Conservation (phyloP, 805 yeast genomes). For the Spencermartinsiella europaea region DNA sequence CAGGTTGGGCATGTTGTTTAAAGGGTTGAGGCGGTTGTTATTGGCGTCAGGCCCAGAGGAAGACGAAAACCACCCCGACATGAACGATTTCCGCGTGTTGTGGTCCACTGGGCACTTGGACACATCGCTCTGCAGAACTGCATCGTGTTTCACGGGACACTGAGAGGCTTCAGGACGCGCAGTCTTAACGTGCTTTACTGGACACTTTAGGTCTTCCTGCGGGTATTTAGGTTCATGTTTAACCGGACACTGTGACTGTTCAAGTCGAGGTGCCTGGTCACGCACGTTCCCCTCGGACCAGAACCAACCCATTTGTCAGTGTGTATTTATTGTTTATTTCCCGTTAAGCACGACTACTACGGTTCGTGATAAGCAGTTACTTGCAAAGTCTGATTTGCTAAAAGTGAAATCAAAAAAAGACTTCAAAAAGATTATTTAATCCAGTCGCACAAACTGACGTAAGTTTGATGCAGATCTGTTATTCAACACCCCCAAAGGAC, state of each 20-base stretch:
- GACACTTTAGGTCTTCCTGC: constrained; percentile 26
- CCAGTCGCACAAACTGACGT: too few relatives aligned
- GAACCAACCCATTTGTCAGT: constrained; percentile 72
- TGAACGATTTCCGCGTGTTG: neutral
- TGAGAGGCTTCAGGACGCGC: constrained; percentile 15
- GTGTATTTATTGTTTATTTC: too few relatives aligned
- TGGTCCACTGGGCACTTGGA: constrained; percentile 36
- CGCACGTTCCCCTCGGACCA: constrained; percentile 52
- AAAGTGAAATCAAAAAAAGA: too few relatives aligned
- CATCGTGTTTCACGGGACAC: constrained; percentile 31
- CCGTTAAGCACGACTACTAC: too few relatives aligned
- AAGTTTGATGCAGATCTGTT: too few relatives aligned
- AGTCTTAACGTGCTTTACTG: constrained; percentile 31
- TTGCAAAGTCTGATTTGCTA: too few relatives aligned
- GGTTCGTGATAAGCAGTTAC: too few relatives aligned
- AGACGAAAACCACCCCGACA: neutral
- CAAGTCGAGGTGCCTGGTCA: neutral
- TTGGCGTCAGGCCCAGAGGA: neutral
- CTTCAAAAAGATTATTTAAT: too few relatives aligned
- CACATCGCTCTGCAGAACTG: neutral
- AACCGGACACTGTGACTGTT: neutral
- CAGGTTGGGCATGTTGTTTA: constrained; percentile 82
- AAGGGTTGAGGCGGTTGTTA: constrained; percentile 50
- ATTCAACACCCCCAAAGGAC: too few relatives aligned
- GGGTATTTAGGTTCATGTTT: neutral